Evolutionary conservation across 1,139 yeast species (phyloP).

Genomic region (Hyphopichia pseudoburtonii): DNA sequence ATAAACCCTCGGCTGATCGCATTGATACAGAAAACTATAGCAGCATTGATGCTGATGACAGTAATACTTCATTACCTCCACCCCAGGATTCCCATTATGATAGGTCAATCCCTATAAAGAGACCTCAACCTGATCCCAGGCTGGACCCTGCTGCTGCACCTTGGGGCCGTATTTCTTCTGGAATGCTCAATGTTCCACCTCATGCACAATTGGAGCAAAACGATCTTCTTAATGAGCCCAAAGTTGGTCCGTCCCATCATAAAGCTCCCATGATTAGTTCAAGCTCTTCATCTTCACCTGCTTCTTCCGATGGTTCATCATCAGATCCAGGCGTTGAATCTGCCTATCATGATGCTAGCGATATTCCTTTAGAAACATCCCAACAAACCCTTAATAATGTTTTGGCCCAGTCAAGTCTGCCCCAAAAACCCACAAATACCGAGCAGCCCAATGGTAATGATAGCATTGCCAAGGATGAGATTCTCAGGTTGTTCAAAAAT

Average conservation of each 20-base stretch:
- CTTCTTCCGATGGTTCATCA: not conserved
- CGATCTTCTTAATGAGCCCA: constrained; percentile 9
- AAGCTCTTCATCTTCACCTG: not conserved
- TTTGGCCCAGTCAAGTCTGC: constrained; percentile 3
- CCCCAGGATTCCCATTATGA: constrained; percentile 27
- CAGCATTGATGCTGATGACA: constrained; percentile 14
- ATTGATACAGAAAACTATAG: not conserved
- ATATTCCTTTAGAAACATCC: no score
- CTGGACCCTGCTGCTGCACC: no score
- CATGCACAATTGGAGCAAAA: constrained; percentile 23
- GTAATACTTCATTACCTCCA: constrained; percentile 34
- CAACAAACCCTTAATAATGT: no score
- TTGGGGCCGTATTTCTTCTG: constrained; percentile 57
- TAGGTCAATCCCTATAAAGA: constrained; percentile 28
- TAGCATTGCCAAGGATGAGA: constrained; percentile 22
- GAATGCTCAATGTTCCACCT: constrained; percentile 52
- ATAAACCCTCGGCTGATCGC: not conserved
- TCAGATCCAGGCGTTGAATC: not conserved
- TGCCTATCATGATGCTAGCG: no score
- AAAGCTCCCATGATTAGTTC: no score
- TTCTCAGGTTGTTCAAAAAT: constrained; percentile 23
- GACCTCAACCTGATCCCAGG: constrained; percentile 9
- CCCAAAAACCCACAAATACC: no score
- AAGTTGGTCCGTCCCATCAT: not conserved
- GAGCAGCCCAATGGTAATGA: not conserved